Conservation (phyloP, 768 basidiomycete species). For the Thelephora aurantiotincta region DNA sequence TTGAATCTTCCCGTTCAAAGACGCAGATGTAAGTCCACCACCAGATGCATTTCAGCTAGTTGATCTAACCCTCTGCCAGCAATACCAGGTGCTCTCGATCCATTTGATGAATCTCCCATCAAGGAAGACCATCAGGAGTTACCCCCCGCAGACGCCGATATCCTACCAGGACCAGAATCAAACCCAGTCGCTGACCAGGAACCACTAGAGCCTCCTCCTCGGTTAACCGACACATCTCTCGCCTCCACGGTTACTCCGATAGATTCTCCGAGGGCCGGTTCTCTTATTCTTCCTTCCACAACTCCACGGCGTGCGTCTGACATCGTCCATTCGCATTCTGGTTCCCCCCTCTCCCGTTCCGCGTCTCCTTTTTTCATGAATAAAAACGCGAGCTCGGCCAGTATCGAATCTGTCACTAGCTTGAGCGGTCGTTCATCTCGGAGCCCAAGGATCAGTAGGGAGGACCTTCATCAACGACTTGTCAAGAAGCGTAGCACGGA, state of each 20-base stretch:
- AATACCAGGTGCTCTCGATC: constrained; percentile 9
- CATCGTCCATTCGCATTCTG: constrained; percentile 6
- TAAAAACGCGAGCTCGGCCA: constrained; percentile 9
- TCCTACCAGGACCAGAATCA: constrained; percentile 3
- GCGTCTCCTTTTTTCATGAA: constrained; percentile 8
- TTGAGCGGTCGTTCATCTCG: constrained; percentile 12
- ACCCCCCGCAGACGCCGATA: neutral
- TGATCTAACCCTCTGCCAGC: neutral
- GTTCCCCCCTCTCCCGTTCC: constrained; percentile 7
- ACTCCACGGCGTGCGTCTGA: constrained; percentile 5
- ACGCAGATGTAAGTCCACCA: constrained; percentile 2
- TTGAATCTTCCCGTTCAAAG: constrained; percentile 15
- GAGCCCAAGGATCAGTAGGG: constrained; percentile 35
- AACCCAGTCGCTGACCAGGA: constrained; percentile 4
- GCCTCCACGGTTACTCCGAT: neutral
- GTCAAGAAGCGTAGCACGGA: constrained; percentile 29
- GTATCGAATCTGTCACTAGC: constrained; percentile 9
- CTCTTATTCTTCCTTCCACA: constrained; percentile 1
- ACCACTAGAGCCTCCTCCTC: too few species aligned
- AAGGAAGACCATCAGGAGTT: constrained; percentile 13
- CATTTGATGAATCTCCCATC: constrained; percentile 9
- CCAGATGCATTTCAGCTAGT: neutral
- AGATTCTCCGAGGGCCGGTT: neutral
- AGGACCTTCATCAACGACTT: constrained; percentile 37
- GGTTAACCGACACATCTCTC: too few species aligned